These are phyloP conservation scores for Helotiales sp. DNA, from an alignment of 2,329 filamentous ascomycete genomes.

Conservation along the genomic window DNA sequence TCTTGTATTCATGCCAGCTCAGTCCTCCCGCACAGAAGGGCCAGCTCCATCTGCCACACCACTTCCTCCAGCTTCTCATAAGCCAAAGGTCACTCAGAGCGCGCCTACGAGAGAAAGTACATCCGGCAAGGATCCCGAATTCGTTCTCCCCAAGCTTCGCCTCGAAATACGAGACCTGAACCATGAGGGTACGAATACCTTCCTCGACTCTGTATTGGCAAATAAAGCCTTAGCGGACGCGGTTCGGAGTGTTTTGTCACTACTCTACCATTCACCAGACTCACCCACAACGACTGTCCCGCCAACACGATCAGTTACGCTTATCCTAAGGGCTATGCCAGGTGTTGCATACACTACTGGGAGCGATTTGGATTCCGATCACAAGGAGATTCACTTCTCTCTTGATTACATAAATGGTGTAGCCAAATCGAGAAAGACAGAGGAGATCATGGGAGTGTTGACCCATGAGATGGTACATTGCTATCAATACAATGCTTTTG, in stretches of 20 bases:
- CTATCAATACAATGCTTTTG: slow-evolving; percentile 74
- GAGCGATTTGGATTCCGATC: slow-evolving; percentile 74
- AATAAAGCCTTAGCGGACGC: slow-evolving; percentile 61
- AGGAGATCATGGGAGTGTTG: slow-evolving; percentile 80
- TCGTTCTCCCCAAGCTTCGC: slow-evolving; percentile 55
- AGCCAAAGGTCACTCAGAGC: background rate
- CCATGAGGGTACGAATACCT: slow-evolving; percentile 62
- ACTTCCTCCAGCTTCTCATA: slow-evolving; percentile 14
- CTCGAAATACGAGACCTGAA: slow-evolving; percentile 59
- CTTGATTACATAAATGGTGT: slow-evolving; percentile 68
- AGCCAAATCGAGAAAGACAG: slow-evolving; percentile 41
- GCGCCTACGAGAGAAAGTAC: background rate
- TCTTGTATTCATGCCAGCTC: slow-evolving; percentile 25
- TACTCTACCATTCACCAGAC: slow-evolving; percentile 63
- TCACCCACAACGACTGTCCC: slow-evolving; percentile 44
- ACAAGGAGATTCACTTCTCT: slow-evolving; percentile 92
- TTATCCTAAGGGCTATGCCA: slow-evolving; percentile 75
- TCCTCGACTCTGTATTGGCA: slow-evolving; percentile 67
- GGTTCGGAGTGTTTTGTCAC: slow-evolving; percentile 66
- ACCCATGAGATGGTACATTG: slow-evolving; percentile 95
- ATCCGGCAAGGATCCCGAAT: slow-evolving; percentile 25
- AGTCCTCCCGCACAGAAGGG: slow-evolving; percentile 21
- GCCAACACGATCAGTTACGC: slow-evolving; percentile 80
- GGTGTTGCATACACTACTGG: slow-evolving; percentile 91
- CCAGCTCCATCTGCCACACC: slow-evolving; percentile 21